A percentile compares a stretch with the other conserved stretches of the same genome.
Conservation (phyloP, 805 yeast genomes). For the Pichia scutulata region DNA sequence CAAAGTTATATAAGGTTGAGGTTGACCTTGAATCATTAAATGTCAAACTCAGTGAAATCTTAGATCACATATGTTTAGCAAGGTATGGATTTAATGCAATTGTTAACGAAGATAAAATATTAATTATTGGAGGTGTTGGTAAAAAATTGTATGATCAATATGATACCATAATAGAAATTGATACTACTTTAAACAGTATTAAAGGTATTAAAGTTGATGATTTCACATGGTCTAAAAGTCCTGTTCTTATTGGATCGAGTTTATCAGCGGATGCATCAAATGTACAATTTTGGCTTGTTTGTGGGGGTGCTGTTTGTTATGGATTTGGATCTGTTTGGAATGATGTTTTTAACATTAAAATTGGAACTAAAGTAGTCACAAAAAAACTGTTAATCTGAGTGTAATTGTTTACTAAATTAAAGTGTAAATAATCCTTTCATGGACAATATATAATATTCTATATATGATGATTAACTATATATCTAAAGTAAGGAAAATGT, state of each 20-base stretch:
- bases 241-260: slow-evolving; percentile 50
- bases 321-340: slow-evolving; percentile 65
- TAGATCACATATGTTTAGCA: slow-evolving; percentile 28
- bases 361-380: neutral
- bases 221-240: slow-evolving; percentile 33
- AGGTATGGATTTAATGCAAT: slow-evolving; percentile 44
- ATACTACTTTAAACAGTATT: slow-evolving; percentile 17
- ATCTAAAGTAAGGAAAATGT: neutral
- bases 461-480: neutral
- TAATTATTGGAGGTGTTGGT: slow-evolving; percentile 20
- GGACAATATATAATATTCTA: slow-evolving; percentile 4
- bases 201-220: slow-evolving; percentile 25
- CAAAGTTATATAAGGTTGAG: slow-evolving; percentile 30
- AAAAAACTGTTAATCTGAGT: too few species aligned
- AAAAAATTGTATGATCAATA: slow-evolving; percentile 25
- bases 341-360: neutral
- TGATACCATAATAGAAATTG: slow-evolving; percentile 31
- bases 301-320: slow-evolving; percentile 79
- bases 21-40: slow-evolving; percentile 6
- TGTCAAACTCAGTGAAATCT: slow-evolving; percentile 16
- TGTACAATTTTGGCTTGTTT: slow-evolving; percentile 26
- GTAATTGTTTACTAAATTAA: neutral
- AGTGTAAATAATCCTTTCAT: slow-evolving; percentile 5
- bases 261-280: slow-evolving; percentile 14
- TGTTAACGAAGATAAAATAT: slow-evolving; percentile 21